phyloP scores from a whole-genome alignment of 148 eudicot species.

The Vaccinium myrtillus region DNA sequence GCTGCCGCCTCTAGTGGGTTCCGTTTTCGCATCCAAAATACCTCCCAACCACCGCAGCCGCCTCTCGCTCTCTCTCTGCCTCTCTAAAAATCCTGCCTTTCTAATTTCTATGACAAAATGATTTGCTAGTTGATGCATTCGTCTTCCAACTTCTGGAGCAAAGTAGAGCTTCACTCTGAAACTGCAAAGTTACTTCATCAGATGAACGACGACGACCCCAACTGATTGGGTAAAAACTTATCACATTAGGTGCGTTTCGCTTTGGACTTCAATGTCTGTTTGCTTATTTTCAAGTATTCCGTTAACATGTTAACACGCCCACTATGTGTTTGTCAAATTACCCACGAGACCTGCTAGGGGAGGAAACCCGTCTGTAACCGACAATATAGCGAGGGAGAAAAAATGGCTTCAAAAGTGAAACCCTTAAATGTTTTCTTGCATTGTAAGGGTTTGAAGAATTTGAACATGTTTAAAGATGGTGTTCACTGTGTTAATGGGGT shows the following conservation, averaged over 20 bases:
- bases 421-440: constrained; percentile 12
- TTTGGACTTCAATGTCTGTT: not conserved
- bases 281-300: not conserved
- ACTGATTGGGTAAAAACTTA: not conserved
- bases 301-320: not conserved
- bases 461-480: not conserved
- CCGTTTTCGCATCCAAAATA: too few species aligned
- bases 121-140: too few species aligned
- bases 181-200: too few species aligned
- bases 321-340: not conserved
- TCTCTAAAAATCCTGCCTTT: too few species aligned
- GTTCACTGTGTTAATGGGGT: not conserved
- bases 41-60: too few species aligned
- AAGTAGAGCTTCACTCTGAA: too few species aligned
- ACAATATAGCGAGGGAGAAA: not conserved
- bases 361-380: not conserved
- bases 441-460: not conserved
- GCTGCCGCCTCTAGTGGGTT: not conserved
- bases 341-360: not conserved
- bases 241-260: not conserved
- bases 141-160: too few species aligned
- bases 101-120: too few species aligned
- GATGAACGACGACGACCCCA: too few species aligned
- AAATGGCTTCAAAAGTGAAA: constrained; percentile 22
- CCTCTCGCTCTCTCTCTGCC: too few species aligned